Conservation (phyloP, 1,284 basidiomycete species). For the Papiliotrema laurentii region DNA sequence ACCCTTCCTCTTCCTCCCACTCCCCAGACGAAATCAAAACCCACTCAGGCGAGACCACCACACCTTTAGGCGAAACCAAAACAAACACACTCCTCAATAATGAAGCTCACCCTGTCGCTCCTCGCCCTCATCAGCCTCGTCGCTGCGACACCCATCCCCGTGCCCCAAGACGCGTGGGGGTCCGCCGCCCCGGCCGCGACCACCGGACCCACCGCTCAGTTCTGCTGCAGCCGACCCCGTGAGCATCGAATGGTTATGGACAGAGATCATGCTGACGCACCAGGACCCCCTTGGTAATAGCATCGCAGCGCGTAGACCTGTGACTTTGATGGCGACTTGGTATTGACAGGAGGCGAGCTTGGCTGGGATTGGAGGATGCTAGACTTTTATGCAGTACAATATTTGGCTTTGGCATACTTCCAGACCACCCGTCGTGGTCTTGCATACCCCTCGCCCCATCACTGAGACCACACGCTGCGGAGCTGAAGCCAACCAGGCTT, state of each 20-base stretch:
- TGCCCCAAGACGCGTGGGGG: neutral
- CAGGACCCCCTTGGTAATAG: neutral
- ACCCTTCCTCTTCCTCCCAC: neutral
- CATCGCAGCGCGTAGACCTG: no score
- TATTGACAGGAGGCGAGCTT: no score
- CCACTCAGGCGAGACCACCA: neutral
- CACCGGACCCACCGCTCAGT: neutral
- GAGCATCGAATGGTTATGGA: neutral
- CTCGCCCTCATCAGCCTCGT: conserved; percentile 1
- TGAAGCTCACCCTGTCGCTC: neutral
- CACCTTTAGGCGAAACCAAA: neutral
- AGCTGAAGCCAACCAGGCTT: no score
- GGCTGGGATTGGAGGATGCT: no score
- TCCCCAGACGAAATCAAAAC: neutral
- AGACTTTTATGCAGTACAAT: no score
- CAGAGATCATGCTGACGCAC: neutral
- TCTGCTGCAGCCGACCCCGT: neutral
- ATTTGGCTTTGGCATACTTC: no score
- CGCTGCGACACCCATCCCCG: neutral
- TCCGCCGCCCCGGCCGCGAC: neutral
- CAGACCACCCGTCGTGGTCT: no score
- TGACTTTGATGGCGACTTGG: no score
- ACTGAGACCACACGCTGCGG: no score
- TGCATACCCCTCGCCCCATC: no score
- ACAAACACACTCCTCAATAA: neutral